phyloP scores from a whole-genome alignment of 1,139 yeast species.

The Yamadazyma songkhlaensis region DNA sequence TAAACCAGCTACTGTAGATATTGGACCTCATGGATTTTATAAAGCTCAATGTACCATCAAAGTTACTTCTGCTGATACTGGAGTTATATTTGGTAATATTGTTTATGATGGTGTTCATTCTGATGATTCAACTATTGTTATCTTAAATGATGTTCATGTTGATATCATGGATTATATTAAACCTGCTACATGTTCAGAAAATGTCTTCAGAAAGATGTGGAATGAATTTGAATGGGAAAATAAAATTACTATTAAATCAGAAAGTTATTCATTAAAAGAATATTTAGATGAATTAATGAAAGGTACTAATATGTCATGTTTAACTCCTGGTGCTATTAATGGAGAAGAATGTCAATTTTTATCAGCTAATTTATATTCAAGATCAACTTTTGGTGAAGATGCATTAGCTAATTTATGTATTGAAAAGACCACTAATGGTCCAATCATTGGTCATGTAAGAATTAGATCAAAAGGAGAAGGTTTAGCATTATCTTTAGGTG shows the following conservation, averaged over 20 bases:
- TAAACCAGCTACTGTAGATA: conserved; percentile 86
- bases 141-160: conserved; percentile 90
- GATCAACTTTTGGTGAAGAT: conserved; percentile 95
- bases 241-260: conserved; percentile 85
- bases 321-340: conserved; percentile 85
- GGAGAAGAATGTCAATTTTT: conserved; percentile 90
- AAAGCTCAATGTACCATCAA: conserved; percentile 85
- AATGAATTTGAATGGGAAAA: conserved; percentile 99
- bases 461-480: conserved; percentile 99
- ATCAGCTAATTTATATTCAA: conserved; percentile 91
- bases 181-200: conserved; percentile 88
- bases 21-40: conserved; percentile 96
- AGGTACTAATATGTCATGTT: conserved; percentile 91
- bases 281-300: conserved; percentile 75
- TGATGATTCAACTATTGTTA: conserved; percentile 84
- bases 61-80: conserved; percentile 96
- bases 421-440: conserved; percentile 73
- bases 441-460: conserved; percentile 91
- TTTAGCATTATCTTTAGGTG: conserved; percentile 91
- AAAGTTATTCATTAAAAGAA: conserved; percentile 64
- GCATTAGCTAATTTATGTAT: conserved; percentile 95
- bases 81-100: conserved; percentile 95
- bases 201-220: conserved; percentile 97
- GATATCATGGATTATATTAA: conserved; percentile 97
- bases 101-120: conserved; percentile 96